Evolutionary conservation across 352 stramenopile species (phyloP), one percentile per base, ranked within the genome.

Genomic region (Aphanomyces astaci): DNA sequence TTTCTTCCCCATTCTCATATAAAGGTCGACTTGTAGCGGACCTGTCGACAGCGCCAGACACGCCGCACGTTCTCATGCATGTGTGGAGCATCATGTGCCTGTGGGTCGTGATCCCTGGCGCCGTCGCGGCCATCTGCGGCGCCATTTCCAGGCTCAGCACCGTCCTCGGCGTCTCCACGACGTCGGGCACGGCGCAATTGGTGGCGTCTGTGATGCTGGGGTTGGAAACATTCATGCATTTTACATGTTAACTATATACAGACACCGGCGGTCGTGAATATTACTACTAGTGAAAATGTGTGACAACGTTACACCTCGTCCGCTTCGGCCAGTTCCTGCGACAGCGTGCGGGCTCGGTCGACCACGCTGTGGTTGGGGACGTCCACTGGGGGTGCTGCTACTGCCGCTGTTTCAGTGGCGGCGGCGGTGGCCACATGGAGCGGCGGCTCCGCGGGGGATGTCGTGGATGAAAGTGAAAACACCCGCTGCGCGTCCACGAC

Each of bases 391-490:
- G 72, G 45, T 65, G 76, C 59, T 51, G 40, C 52, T 57, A 27
- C 22, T 60, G 59, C 56, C 24, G 51, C 25, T 36, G 76, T 80
- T 71, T 78, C 83, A 39, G 43, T 32, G 54, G 74, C 76, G 36
- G 76, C 77, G 40, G 49, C 30, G 64, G 54, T 74, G 40, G 22
- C 87, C 49, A 25, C 45, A 3, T n/a, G n/a, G n/a, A n/a, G n/a
- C n/a, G n/a, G n/a, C n/a, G 74, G 64, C 72, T 90, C 84, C 1
- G 82, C 81, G 24, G 84, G 82, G 33, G 84, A 92, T 54, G 76
- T 75, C 27, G 87, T 45, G 9, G 82, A 90, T 72, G 84, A 90
- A 56, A 76, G 90, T 25, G 80, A 89, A 63, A 82, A 82, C 19
- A 89, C 49, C 1, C 84, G 82, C 64, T 90, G 78, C 66, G 75